phyloP scores from a whole-genome alignment of 1,139 yeast species.

The Saccharomyces pastorianus region DNA sequence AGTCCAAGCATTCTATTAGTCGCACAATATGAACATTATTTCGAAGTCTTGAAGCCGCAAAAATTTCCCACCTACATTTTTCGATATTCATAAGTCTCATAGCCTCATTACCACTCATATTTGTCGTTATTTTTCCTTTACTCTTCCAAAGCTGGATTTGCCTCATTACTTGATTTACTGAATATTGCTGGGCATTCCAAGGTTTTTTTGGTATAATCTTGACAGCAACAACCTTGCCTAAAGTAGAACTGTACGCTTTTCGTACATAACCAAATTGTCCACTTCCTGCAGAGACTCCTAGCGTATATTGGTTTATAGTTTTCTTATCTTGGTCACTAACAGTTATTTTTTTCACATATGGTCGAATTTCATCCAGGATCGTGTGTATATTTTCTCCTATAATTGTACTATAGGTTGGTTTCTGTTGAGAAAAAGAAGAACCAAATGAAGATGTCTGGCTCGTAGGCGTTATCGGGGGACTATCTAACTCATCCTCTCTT shows the following conservation, averaged over 20 bases:
- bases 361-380: conserved; percentile 6
- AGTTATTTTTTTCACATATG: conserved; percentile 9
- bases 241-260: conserved; percentile 14
- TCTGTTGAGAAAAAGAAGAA: conserved; percentile 5
- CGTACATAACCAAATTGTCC: conserved; percentile 41
- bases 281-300: conserved; percentile 31
- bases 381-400: conserved; percentile 8
- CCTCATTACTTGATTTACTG: conserved; percentile 30
- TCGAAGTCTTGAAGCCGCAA: conserved; percentile 15
- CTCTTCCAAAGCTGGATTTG: conserved; percentile 23
- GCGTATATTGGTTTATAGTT: conserved; percentile 16
- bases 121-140: conserved; percentile 9
- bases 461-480: not conserved
- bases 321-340: conserved; percentile 1
- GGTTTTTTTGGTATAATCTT: conserved; percentile 27
- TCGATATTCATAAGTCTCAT: conserved; percentile 25
- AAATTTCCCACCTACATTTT: conserved; percentile 30
- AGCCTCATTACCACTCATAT: conserved; percentile 20
- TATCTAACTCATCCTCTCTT: not conserved
- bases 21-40: conserved; percentile 15
- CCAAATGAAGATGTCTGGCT: conserved; percentile 6
- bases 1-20: conserved; percentile 25
- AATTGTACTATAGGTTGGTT: conserved; percentile 10
- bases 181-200: conserved; percentile 18
- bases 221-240: conserved; percentile 18